phyloP scores from a whole-genome alignment of 139 green algal genomes.

The Chlamydomonas sphaeroides region DNA sequence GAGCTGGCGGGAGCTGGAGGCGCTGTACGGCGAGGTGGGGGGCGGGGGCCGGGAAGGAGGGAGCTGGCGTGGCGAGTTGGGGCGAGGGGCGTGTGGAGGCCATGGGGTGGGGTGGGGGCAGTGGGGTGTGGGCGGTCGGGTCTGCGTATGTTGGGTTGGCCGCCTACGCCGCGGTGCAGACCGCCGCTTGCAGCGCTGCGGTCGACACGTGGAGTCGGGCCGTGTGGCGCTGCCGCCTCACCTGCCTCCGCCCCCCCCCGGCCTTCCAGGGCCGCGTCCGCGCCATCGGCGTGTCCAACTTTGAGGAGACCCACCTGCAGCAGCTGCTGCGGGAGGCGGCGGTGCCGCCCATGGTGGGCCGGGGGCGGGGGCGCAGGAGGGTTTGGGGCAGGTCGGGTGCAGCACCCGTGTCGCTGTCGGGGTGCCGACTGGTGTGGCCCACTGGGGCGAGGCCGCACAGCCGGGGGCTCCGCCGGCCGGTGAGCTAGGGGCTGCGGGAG shows the following conservation, averaged over 20 bases:
- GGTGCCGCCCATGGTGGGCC: constrained; percentile 51
- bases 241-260: neutral
- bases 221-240: no score
- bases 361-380: no score
- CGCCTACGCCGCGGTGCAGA: no score
- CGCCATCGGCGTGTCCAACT: constrained; percentile 83
- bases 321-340: constrained; percentile 55
- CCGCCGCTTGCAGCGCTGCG: no score
- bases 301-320: constrained; percentile 60
- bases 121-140: neutral
- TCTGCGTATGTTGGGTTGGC: neutral
- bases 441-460: no score
- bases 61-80: neutral
- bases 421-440: no score
- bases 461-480: no score
- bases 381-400: no score
- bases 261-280: constrained; percentile 48
- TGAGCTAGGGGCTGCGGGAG: no score
- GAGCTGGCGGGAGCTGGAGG: constrained; percentile 76
- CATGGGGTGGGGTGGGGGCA: neutral
- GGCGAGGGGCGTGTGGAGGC: neutral
- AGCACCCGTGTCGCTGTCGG: no score
- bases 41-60: neutral
- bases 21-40: constrained; percentile 43
- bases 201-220: no score